Base-by-base conservation (phyloP, 179 eudicot species). In the Vitellaria paradoxa region DNA sequence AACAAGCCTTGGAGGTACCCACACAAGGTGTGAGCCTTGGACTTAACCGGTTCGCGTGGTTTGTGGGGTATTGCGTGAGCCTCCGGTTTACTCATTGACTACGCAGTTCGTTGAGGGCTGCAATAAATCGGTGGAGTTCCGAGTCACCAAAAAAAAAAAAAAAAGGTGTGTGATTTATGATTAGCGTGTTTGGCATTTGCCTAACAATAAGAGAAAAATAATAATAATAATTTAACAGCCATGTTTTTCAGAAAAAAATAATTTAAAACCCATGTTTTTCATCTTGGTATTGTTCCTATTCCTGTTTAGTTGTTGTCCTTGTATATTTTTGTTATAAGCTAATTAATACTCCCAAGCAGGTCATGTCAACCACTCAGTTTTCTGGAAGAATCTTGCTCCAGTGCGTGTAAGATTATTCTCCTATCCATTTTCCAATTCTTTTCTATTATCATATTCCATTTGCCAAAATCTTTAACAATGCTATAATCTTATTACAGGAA, bases 341-440 rank as follows among this genome's bases (percentile, higher is more conserved):
- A 8, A 20, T 20, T 37, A n/a, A 47, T 68, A 17, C 21, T 56
- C 56, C 56, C 63, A 37, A 40, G 50, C 91, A 93, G 98, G 99
- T 82, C 99, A 96, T 83, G 71, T 96, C 66, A 96, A 96, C 80
- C 99, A 96, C 87, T 96, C 99, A 13, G 87, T 89, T 78, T 96
- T 96, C 91, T 96, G 99, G 99, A 92, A 96, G 85, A 96, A 96
- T 83, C 98, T 93, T 80, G 91, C 99, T 77, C 97, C 99, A 68
- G 82, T 81, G 42, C 71, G 65, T 57, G 97, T 87, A 84, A 85
- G 91, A 86, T 21, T 30, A 30, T 30, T 2, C 40, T n/a, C 26
- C 50, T 40, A 68, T 17, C 66, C 46, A 49, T 72, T 67, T 66
- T 65, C 60, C 47, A 46, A 18, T 49, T 53, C 52, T 72, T 30